Conservation (phyloP, 176 grass and related monocot genomes). For the Triticum timopheevii region DNA sequence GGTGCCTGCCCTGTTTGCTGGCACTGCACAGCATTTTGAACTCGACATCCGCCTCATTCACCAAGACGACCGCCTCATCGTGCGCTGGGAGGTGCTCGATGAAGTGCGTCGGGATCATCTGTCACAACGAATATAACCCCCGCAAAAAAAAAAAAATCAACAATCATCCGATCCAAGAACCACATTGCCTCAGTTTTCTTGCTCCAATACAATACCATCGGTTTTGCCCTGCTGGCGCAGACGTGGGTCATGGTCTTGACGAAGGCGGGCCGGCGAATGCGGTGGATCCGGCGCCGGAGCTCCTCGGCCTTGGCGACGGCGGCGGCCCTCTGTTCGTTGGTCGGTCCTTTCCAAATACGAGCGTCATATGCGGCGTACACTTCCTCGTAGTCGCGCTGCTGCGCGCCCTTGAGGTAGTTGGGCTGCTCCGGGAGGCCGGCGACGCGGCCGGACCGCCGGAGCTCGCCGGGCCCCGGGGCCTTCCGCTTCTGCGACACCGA, state of each 20-base stretch:
- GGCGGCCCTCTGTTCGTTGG: background rate
- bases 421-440: background rate
- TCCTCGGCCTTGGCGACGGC: background rate
- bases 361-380: background rate
- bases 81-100: constrained; percentile 45
- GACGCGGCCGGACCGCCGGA: background rate
- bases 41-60: constrained; percentile 49
- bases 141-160: background rate
- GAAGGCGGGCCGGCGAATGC: background rate
- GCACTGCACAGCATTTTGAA: constrained; percentile 51
- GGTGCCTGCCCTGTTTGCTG: constrained; percentile 19
- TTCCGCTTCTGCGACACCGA: background rate
- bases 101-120: constrained; percentile 55
- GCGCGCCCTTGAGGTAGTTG: no score
- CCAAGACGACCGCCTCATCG: constrained; percentile 41
- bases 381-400: background rate
- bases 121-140: background rate
- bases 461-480: background rate
- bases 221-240: background rate
- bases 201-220: background rate
- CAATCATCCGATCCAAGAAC: background rate
- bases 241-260: background rate
- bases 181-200: background rate
- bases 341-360: background rate
- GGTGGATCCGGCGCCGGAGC: background rate